Percentiles rank a stretch among this genome's conserved stretches.
Conservation (phyloP, 306 rosid species). For the Citrullus mucosospermus region DNA sequence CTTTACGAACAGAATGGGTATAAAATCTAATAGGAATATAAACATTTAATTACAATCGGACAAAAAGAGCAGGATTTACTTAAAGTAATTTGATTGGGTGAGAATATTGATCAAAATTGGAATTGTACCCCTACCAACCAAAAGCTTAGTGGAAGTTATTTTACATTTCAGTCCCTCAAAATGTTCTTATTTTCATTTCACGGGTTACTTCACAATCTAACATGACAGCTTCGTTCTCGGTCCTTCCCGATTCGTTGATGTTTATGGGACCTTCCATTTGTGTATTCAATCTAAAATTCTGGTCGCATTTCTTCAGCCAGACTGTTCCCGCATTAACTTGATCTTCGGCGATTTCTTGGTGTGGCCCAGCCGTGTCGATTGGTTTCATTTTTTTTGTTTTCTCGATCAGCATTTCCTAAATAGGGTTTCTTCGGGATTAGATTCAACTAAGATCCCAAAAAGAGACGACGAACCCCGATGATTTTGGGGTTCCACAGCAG, state of each 20-base stretch:
- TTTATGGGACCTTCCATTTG: neutral
- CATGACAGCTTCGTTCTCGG: neutral
- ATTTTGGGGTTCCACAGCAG: neutral
- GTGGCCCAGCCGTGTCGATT: neutral
- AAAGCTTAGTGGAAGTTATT: neutral
- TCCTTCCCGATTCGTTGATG: neutral
- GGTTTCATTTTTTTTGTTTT: neutral
- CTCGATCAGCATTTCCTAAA: neutral
- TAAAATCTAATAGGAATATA: neutral
- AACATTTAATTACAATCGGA: neutral
- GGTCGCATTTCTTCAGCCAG: neutral
- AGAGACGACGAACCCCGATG: neutral
- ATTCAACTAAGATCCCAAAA: neutral
- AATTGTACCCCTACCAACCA: neutral
- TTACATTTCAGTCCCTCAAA: neutral
- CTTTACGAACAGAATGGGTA: no score
- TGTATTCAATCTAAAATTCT: neutral
- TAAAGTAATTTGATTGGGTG: neutral
- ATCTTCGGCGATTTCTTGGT: neutral
- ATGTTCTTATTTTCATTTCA: slow-evolving; percentile 1
- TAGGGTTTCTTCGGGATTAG: neutral
- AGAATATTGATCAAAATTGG: neutral
- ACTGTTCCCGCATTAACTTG: neutral
- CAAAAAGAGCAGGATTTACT: neutral
- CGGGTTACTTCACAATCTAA: neutral